Percentiles rank a stretch among this genome's conserved stretches.
phyloP scores from a whole-genome alignment of 169 alveolate species.

The Plasmodium vinckei region DNA sequence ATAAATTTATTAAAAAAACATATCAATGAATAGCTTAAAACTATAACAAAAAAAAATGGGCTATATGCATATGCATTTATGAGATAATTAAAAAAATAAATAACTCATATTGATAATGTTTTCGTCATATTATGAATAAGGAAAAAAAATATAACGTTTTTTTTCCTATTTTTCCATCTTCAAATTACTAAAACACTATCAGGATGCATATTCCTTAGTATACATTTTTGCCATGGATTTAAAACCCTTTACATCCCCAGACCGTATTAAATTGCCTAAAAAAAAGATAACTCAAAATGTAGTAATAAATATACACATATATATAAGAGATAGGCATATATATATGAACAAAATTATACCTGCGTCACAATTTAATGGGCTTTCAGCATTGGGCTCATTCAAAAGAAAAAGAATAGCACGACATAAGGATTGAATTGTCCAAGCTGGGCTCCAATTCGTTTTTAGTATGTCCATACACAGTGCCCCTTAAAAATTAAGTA shows the following conservation, averaged over 20 bases:
- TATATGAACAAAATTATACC: constrained; percentile 67
- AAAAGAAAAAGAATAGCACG: constrained; percentile 92
- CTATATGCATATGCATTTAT: too few species aligned
- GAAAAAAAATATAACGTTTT: background rate
- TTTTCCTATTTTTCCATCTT: background rate
- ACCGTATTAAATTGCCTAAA: constrained; percentile 91
- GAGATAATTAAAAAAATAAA: too few species aligned
- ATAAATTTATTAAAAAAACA: too few species aligned
- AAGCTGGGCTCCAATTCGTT: constrained; percentile 97
- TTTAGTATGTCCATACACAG: constrained; percentile 94
- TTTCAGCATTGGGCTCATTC: constrained; percentile 95
- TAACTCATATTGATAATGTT: too few species aligned
- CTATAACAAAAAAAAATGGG: too few species aligned
- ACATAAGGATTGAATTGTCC: constrained; percentile 95
- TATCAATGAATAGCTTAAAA: too few species aligned
- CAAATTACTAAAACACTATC: background rate
- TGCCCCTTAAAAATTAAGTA: constrained; percentile 85
- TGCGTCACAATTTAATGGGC: constrained; percentile 98
- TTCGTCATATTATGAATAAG: too few species aligned
- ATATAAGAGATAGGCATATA: too few species aligned
- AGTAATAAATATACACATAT: too few species aligned
- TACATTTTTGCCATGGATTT: constrained; percentile 96
- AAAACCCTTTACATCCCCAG: constrained; percentile 94
- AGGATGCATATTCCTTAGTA: constrained; percentile 91
- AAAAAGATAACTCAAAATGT: background rate